phyloP scores from a whole-genome alignment of 2,329 filamentous ascomycete genomes.

The Aspergillus luchuensis region DNA sequence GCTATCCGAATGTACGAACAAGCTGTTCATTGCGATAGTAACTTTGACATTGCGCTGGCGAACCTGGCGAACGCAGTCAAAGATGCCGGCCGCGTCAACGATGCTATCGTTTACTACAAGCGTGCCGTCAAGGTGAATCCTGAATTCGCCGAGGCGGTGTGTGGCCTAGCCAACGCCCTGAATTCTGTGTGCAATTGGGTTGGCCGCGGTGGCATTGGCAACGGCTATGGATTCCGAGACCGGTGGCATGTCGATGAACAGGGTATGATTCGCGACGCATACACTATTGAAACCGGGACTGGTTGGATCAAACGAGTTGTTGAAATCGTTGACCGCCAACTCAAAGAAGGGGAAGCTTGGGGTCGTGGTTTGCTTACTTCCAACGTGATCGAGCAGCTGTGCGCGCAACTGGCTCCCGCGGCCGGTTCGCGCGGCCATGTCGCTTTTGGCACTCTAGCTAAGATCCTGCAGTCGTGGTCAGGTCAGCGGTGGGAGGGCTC shows the following conservation, averaged over 20 bases:
- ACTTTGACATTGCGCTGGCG: constrained; percentile 93
- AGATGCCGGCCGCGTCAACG: constrained; percentile 86
- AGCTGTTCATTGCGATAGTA: constrained; percentile 87
- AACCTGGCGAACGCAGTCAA: constrained; percentile 98
- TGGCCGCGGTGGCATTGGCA: constrained; percentile 80
- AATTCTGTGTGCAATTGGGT: constrained; percentile 97
- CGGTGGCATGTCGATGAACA: constrained; percentile 89
- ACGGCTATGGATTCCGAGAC: constrained; percentile 73
- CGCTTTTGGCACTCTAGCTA: constrained; percentile 34
- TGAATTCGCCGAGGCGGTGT: constrained; percentile 95
- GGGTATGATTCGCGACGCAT: constrained; percentile 79
- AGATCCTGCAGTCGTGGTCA: constrained; percentile 61
- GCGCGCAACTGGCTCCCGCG: constrained; percentile 49
- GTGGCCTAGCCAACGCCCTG: constrained; percentile 88
- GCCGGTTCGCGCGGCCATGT: constrained; percentile 29
- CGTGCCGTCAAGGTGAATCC: constrained; percentile 89
- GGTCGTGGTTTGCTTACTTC: constrained; percentile 70
- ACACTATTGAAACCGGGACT: constrained; percentile 60
- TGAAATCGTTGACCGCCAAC: constrained; percentile 84
- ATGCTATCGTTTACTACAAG: constrained; percentile 90
- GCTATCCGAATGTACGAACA: constrained; percentile 98
- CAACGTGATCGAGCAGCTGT: constrained; percentile 55
- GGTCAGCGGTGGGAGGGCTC: constrained; percentile 85
- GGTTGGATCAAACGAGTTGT: constrained; percentile 91
- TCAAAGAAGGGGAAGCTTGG: constrained; percentile 84